Percentiles rank a stretch among this genome's conserved stretches.
Conservation (phyloP, 108 stramenopile genomes). For the Seminavis robusta region DNA sequence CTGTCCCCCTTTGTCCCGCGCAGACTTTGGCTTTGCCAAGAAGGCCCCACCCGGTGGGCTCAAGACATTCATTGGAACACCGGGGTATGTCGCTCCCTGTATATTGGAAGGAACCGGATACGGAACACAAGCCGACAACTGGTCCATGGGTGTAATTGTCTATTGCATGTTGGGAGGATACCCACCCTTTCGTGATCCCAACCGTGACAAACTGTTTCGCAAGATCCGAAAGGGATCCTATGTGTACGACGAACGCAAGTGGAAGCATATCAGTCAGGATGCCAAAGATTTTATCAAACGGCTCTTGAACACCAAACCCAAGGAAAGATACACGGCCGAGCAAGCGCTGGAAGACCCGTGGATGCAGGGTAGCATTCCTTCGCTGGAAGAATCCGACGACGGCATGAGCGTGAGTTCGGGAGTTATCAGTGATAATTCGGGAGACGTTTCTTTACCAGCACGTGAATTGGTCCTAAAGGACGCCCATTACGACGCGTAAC, state of each 20-base stretch:
- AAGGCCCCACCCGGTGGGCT: conserved; percentile 81
- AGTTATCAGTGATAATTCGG: no score
- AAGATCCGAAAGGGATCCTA: conserved; percentile 93
- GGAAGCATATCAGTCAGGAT: conserved; percentile 57
- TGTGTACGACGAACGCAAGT: conserved; percentile 80
- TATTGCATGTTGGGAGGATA: conserved; percentile 95
- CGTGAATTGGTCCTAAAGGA: no score
- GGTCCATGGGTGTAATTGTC: conserved; percentile 97
- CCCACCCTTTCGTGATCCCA: conserved; percentile 95
- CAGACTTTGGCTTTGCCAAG: conserved; percentile 97
- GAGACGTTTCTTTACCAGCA: no score
- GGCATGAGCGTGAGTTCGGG: no score
- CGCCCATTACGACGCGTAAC: no score
- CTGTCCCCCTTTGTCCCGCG: no score
- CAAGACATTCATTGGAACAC: conserved; percentile 98
- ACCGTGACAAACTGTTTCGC: conserved; percentile 97
- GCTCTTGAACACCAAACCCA: conserved; percentile 88
- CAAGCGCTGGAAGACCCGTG: no score
- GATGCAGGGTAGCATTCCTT: no score
- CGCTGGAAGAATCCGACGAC: no score
- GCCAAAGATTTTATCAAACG: conserved; percentile 84
- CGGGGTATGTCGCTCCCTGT: conserved; percentile 99
- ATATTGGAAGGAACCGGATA: conserved; percentile 93
- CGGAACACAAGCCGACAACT: conserved; percentile 95
- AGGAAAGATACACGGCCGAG: conserved; percentile 68